A percentile compares a stretch with the other conserved stretches of the same genome.
Conservation (phyloP, 352 stramenopile genomes). For the Globisporangium mamillatum region DNA sequence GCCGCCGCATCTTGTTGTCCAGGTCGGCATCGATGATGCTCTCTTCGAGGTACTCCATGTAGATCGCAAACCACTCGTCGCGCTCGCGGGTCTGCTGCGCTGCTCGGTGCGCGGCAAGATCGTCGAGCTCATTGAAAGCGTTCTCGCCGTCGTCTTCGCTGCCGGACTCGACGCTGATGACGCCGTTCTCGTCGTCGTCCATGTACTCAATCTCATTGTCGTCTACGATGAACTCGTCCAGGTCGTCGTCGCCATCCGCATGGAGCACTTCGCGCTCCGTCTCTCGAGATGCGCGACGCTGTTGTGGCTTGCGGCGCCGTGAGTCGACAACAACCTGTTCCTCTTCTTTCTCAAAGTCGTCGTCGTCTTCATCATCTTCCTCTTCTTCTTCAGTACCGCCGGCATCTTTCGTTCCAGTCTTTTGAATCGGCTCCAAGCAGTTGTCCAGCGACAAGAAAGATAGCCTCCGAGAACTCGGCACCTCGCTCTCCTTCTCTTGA, state of each 20-base stretch:
- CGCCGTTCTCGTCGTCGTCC: constrained; percentile 75
- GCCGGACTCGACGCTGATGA: constrained; percentile 57
- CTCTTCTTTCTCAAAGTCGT: constrained; percentile 33
- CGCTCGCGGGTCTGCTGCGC: constrained; percentile 52
- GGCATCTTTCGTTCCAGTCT: constrained; percentile 8
- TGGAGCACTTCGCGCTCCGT: constrained; percentile 35
- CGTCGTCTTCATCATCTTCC: constrained; percentile 17
- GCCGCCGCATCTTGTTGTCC: constrained; percentile 54
- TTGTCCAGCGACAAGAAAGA: constrained; percentile 67
- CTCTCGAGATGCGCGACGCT: constrained; percentile 16
- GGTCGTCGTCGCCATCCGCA: constrained; percentile 56
- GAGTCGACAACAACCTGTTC: not conserved
- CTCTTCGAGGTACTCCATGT: constrained; percentile 79
- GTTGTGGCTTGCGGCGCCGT: constrained; percentile 10
- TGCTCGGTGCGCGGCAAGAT: constrained; percentile 34
- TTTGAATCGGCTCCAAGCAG: constrained; percentile 46
- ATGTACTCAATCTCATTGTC: constrained; percentile 88
- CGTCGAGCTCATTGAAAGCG: constrained; percentile 30
- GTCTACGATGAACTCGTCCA: constrained; percentile 77
- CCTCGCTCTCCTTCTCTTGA: constrained; percentile 41
- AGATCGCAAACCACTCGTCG: constrained; percentile 83
- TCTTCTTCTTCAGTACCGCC: constrained; percentile 26
- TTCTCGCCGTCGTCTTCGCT: constrained; percentile 41
- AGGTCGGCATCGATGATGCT: constrained; percentile 58
- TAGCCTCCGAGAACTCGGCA: constrained; percentile 41